Evolutionary conservation across 345 rosid species (phyloP), one percentile per base, ranked within the genome.

Genomic region (Ailanthus altissimus): DNA sequence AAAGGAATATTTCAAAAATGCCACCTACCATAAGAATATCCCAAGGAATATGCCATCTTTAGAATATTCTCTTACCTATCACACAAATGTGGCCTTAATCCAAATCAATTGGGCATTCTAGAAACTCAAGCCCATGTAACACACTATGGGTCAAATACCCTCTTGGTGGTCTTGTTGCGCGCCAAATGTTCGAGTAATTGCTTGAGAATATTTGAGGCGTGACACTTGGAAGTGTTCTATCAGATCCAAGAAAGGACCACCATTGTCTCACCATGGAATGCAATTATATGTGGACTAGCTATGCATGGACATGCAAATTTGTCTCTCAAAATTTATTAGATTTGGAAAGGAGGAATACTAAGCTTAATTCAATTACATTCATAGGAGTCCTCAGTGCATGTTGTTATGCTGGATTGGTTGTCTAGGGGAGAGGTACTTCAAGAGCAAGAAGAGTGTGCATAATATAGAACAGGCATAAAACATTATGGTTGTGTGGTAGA

Each of bases 231-330:
- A 73, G 79, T 90, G 51, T 94, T 94, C 82, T 73, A 76, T 80
- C 79, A 76, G 72, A 81, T 91, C 62, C 83, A 63, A 60, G 90
- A 88, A 38, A 72, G 75, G 47, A 77, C 70, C 32, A 70, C 77
- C 11, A 82, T 87, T 21, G 83, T 90, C 65, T 92, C 97, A 50
- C 94, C 97, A 6, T 94, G 97, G 98, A 94, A 92, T 82, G 89
- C 96, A 7, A 89, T 92, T 51, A 89, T 94, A 47, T 94, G 93
- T 62, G 96, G 96, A 21, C 82, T 87, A 79, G 96, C 97, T 0
- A 63, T 83, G 75, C 96, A 94, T 64, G 98, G 98, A 32, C 89
- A 60, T 59, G 89, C 88, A 21, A 78, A 86, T 18, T 77, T 86
- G 40, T 88, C 94, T 25, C 94, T 94, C 13, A 53, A 83, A 62